Percentiles rank a stretch among this genome's conserved stretches.
phyloP scores from a whole-genome alignment of 83 land plant genomes.

The Thuja plicata region DNA sequence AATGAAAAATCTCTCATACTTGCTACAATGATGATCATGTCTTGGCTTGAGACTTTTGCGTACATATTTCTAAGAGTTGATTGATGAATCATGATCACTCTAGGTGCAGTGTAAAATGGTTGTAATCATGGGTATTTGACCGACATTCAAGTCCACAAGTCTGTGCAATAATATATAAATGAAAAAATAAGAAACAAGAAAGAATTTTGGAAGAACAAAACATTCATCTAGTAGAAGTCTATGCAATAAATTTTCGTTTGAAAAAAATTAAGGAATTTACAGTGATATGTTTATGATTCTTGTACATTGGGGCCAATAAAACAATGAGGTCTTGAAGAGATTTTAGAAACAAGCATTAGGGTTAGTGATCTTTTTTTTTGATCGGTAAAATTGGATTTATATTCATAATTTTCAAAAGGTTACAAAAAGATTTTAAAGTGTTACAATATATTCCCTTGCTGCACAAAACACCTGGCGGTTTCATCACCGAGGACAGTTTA shows the following conservation, averaged over 20 bases:
- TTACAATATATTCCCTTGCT: too few relatives aligned
- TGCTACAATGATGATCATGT: not conserved
- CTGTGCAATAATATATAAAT: not conserved
- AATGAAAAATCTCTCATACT: not conserved
- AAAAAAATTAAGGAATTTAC: not conserved
- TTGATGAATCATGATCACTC: not conserved
- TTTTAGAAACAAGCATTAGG: not conserved
- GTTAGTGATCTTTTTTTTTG: too few relatives aligned
- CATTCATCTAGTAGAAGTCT: not conserved
- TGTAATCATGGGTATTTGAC: not conserved
- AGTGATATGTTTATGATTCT: not conserved
- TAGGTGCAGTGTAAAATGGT: not conserved
- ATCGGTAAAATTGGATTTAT: too few relatives aligned
- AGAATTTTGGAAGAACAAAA: not conserved
- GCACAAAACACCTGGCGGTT: too few relatives aligned
- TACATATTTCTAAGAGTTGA: not conserved
- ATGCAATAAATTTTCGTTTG: not conserved
- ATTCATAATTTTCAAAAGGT: too few relatives aligned
- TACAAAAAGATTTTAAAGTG: too few relatives aligned
- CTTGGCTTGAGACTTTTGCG: not conserved
- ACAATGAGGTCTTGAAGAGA: not conserved
- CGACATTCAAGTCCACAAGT: not conserved
- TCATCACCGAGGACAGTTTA: too few relatives aligned
- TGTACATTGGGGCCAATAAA: not conserved
- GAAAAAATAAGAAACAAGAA: not conserved